phyloP scores from a whole-genome alignment of 73 alveolate species.

The Paramecium octaurelia region DNA sequence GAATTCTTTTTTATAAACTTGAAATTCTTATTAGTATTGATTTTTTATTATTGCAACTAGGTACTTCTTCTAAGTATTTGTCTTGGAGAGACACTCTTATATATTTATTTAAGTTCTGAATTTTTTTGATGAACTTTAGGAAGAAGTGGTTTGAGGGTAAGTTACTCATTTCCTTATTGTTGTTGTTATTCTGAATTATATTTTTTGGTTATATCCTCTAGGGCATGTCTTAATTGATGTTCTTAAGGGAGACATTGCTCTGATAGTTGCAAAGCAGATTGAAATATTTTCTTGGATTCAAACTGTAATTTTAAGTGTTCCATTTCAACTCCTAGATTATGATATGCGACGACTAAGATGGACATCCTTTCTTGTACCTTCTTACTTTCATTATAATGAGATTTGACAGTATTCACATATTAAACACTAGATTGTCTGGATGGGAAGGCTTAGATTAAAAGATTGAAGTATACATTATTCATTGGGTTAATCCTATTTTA shows the following conservation, averaged over 20 bases:
- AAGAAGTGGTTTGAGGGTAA: not conserved
- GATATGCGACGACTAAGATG: constrained; percentile 82
- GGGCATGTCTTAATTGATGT: not conserved
- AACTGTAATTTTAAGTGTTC: constrained; percentile 64
- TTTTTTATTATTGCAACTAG: not conserved
- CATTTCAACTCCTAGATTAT: constrained; percentile 83
- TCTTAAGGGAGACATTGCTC: not conserved
- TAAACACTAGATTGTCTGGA: constrained; percentile 30
- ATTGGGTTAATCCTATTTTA: not conserved
- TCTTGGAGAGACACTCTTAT: not conserved
- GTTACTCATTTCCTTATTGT: not conserved
- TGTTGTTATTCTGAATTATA: not conserved
- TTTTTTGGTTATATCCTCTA: not conserved
- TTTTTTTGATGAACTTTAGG: not conserved
- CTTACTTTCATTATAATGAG: not conserved
- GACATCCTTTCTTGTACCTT: constrained; percentile 61
- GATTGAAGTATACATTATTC: not conserved
- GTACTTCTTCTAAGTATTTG: not conserved
- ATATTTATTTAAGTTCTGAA: not conserved
- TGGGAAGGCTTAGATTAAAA: not conserved
- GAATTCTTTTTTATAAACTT: not conserved
- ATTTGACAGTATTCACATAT: not conserved
- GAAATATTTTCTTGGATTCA: constrained; percentile 18
- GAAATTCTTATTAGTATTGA: not conserved
- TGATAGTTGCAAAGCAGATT: not conserved